A percentile compares a stretch with the other conserved stretches of the same genome.
These are phyloP conservation scores for Posidonia australis DNA, from an alignment of 106 monocot genomes.

Conservation along the genomic window DNA sequence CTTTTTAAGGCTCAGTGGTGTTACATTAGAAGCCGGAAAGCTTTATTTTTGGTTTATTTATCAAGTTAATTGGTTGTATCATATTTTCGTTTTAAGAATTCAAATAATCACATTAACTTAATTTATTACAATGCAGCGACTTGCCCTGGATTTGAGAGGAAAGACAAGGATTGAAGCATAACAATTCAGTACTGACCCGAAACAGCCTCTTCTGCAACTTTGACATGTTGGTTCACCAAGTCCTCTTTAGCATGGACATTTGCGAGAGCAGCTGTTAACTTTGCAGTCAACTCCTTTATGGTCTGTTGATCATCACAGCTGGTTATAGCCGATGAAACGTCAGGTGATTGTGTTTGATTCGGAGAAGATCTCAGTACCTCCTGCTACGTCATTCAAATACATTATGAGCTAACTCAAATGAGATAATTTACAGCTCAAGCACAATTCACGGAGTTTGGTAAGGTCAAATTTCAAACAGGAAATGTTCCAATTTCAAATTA, in stretches of 20 bases:
- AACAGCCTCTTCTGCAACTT: constrained; percentile 92
- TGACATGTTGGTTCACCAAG: constrained; percentile 63
- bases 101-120: too few species aligned
- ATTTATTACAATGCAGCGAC: not conserved
- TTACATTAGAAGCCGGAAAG: too few species aligned
- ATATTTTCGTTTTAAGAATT: too few species aligned
- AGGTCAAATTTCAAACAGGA: not conserved
- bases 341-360: constrained; percentile 23
- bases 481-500: not conserved
- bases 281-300: constrained; percentile 43
- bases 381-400: constrained; percentile 9
- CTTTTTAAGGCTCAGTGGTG: too few species aligned
- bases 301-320: constrained; percentile 15
- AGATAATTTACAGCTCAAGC: too few species aligned
- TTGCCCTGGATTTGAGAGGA: too few species aligned
- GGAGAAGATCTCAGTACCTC: constrained; percentile 17
- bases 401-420: not conserved
- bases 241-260: constrained; percentile 71
- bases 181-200: constrained; percentile 50
- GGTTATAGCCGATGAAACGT: constrained; percentile 23
- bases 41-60: too few species aligned
- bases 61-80: too few species aligned
- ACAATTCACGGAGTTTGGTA: not conserved
- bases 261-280: constrained; percentile 53
- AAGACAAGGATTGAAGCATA: too few species aligned